Conservation (phyloP, 768 basidiomycete species). For the Mycena galopus region DNA sequence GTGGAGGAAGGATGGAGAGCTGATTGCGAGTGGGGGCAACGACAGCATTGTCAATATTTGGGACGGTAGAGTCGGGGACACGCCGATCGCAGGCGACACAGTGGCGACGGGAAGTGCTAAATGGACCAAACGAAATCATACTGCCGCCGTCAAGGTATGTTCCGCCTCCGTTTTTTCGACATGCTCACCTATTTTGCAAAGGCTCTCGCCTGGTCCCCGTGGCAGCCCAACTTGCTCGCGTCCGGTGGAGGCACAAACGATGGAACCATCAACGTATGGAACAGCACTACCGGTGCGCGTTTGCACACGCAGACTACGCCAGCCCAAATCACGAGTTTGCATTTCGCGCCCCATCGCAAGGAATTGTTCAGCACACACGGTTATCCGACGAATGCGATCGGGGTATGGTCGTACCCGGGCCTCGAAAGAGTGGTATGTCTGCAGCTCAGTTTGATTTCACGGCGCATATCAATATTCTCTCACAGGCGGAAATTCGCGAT, state of each 20-base stretch:
- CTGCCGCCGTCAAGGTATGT: conserved; percentile 83
- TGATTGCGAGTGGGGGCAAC: conserved; percentile 95
- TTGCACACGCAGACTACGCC: conserved; percentile 89
- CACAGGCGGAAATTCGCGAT: conserved; percentile 79
- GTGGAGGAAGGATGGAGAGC: conserved; percentile 90
- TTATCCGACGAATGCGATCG: conserved; percentile 88
- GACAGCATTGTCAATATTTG: conserved; percentile 99
- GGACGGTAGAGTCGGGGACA: conserved; percentile 85
- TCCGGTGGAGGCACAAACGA: conserved; percentile 97
- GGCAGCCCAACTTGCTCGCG: conserved; percentile 92
- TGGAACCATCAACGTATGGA: conserved; percentile 92
- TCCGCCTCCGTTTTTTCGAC: neutral
- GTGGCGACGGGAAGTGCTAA: conserved; percentile 75
- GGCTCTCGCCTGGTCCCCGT: conserved; percentile 98
- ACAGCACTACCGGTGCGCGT: conserved; percentile 91
- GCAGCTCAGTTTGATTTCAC: too few species aligned
- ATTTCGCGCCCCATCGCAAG: conserved; percentile 89
- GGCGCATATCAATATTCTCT: neutral
- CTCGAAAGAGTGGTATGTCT: conserved; percentile 70
- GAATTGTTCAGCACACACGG: conserved; percentile 97
- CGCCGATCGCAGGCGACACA: conserved; percentile 47
- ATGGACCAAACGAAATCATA: conserved; percentile 93
- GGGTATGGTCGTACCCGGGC: conserved; percentile 88
- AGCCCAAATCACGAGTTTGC: conserved; percentile 92
- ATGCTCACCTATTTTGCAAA: conserved; percentile 3